Evolutionary conservation across 2,329 filamentous ascomycete species (phyloP).

Genomic region (Amphichorda felina): DNA sequence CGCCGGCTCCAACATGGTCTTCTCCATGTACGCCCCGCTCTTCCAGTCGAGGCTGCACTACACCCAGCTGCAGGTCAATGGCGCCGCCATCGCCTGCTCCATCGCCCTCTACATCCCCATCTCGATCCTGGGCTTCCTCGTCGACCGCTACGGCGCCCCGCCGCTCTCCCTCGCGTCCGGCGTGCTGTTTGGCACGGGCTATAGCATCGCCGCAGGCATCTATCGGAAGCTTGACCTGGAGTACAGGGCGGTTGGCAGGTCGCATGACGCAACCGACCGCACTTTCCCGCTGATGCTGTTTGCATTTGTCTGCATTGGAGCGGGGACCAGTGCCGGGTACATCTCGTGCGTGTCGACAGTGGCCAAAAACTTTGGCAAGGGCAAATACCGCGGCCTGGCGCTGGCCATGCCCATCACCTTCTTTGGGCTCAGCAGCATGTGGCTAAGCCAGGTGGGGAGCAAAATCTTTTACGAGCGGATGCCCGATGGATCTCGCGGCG

Average conservation of each 20-base stretch:
- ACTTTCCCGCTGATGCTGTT: conserved; percentile 76
- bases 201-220: conserved; percentile 68
- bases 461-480: conserved; percentile 60
- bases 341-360: conserved; percentile 85
- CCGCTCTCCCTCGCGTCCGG: conserved; percentile 64
- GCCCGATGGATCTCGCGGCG: conserved; percentile 48
- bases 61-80: conserved; percentile 84
- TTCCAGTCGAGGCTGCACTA: conserved; percentile 83
- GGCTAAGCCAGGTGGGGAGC: conserved; percentile 82
- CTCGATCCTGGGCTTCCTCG: conserved; percentile 77
- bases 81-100: conserved; percentile 76
- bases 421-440: conserved; percentile 91
- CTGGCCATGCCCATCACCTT: conserved; percentile 84
- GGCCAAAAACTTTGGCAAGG: conserved; percentile 94
- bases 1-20: conserved; percentile 85
- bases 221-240: conserved; percentile 47
- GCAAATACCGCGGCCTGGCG: conserved; percentile 77
- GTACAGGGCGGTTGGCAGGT: conserved; percentile 20
- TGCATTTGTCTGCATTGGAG: conserved; percentile 72
- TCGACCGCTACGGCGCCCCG: conserved; percentile 76
- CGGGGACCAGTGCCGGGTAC: conserved; percentile 82
- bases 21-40: conserved; percentile 84
- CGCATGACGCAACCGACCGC: conserved; percentile 40
- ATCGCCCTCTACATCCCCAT: conserved; percentile 89
- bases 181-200: conserved; percentile 66